Base-by-base conservation (phyloP, 2,329 filamentous ascomycete species). In the Penicillium vulpinum region DNA sequence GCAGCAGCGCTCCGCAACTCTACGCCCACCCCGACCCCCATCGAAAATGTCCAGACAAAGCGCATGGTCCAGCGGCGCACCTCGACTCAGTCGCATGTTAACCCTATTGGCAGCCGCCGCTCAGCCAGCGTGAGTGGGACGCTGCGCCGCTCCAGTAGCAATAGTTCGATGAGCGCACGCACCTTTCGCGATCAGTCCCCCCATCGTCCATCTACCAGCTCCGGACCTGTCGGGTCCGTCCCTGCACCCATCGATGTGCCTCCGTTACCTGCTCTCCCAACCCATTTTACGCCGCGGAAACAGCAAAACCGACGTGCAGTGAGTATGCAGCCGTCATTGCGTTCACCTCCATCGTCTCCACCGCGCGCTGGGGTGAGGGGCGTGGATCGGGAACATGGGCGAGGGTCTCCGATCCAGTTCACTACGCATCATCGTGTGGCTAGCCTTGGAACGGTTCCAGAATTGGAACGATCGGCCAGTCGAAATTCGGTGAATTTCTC, bases 11-110 rank as follows among this genome's bases (percentile, higher is more conserved):
- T 97, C 57, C 87, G 88, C 70, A 89, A 88, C 44, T 85, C 89
- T 64, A 88, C 91, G 10, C 87, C 87, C 50, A 87, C 89, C 2
- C 92, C 91, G 22, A 93, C 88, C 50, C 87, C 87, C 65, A 88
- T 96, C 55, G 88, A 86, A 72, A 86, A 91, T 69, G 85, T 95
- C 43, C 89, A 96, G 74, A 96, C 93, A 6, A 96, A 93, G 79
- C 89, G 92, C 70, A 92, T 89, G 70, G 74, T 85, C 58, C 85
- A 91, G 66, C 86, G 92, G 60, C 86, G 83, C 73, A 82, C 82
- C 50, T 96, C 92, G 0, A 76, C 84, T 40, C 90, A 90, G 2
- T 93, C 91, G 5, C 79, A 84, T 46, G 81, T 80, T 35, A 85
- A 82, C 47, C 75, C 77, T 38, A 65, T 75, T 44, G 70, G 77